Base-by-base conservation (phyloP, 2,329 filamentous ascomycete species). In the Clarireedia monteithiana region DNA sequence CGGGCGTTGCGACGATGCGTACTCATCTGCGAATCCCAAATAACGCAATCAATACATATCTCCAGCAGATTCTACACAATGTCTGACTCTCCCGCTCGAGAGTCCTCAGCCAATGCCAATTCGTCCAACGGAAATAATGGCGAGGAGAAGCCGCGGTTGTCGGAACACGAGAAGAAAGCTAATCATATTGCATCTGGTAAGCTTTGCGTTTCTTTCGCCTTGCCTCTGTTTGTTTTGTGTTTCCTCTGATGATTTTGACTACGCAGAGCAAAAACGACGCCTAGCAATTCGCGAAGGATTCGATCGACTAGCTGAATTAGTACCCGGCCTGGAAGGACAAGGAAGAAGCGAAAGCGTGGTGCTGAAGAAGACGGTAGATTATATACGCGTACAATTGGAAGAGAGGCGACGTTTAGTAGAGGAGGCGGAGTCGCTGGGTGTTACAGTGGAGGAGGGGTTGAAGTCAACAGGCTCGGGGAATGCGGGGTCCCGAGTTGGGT, bases 291-390 rank as follows among this genome's bases (percentile, higher is more conserved):
- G 85, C 47, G 81, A 85, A 62, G 84, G 83, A 48, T 88, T 87
- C 67, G 84, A 88, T 68, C 76, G 81, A 20, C 77, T 89, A 36
- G 85, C 84, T 15, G 78, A 81, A 56, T 74, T 88, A 46, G 84
- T 88, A n/a, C 85, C 85, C 0, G 84, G 83, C 3, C 75, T 87
- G 59, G 77, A 84, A 62, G 85, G 85, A 1, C 83, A 86, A 64
- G 85, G 84, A 5, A 77, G 84, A 48, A 86, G 83, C 64, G 85
- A 89, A 69, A 83, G 83, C 53, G 76, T 86, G 45, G 84, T 89
- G 44, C 70, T 89, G 48, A 77, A 78, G 58, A 81, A 80, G 66
- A 71, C 78, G 1, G 77, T 81, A 3, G 78, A 80, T 38, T 79
- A 76, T 62, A 78, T 81, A 62, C 73, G 74, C 15, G 65, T 73